These are phyloP conservation scores for Penicillium capsulatum DNA, from an alignment of 2,329 filamentous ascomycete species.

Conservation along the genomic window DNA sequence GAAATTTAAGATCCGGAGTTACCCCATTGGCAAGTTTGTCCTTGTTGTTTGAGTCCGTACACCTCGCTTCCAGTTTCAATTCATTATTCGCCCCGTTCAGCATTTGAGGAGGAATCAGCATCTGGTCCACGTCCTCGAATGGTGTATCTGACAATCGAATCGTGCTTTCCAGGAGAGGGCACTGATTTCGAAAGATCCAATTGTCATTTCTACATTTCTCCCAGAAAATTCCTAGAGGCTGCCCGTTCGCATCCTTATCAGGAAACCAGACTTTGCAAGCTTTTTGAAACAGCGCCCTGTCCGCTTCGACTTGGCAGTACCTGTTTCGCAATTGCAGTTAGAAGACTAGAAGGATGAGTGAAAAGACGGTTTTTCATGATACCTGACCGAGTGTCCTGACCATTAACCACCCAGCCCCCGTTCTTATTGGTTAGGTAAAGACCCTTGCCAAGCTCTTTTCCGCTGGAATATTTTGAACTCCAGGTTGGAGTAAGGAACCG, in stretches of 20 bases:
- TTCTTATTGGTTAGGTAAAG: background rate
- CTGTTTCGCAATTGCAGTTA: background rate
- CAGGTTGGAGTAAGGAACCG: background rate
- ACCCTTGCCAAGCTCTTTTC: background rate
- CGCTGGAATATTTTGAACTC: background rate
- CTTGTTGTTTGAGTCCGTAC: background rate
- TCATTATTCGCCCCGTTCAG: background rate
- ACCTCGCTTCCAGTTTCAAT: background rate
- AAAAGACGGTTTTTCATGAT: background rate
- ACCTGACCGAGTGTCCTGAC: background rate
- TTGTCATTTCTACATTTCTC: no score
- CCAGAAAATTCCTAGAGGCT: no score
- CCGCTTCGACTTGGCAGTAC: background rate
- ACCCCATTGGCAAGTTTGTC: background rate
- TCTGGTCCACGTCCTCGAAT: background rate
- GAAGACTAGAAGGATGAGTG: background rate
- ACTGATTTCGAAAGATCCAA: background rate
- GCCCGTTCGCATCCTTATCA: background rate
- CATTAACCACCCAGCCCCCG: background rate
- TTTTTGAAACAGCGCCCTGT: background rate
- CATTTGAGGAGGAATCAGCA: background rate
- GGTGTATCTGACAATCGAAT: background rate
- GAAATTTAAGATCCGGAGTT: background rate
- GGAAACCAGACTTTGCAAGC: background rate
- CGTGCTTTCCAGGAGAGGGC: background rate